These are phyloP conservation scores for Biancaea sappan DNA, from an alignment of 306 rosid genomes.

Conservation along the genomic window DNA sequence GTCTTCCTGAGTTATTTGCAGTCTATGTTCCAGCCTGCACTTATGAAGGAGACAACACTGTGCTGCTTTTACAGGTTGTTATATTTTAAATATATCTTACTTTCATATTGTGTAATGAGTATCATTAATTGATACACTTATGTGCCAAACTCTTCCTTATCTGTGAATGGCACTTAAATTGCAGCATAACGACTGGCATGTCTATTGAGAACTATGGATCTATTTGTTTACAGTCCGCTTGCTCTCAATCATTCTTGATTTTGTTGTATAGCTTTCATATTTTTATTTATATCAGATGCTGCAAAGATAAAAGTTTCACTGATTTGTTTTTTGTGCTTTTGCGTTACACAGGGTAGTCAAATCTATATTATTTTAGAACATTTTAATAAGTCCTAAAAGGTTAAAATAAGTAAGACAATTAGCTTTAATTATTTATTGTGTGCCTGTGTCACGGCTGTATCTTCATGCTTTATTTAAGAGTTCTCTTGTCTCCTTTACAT, in stretches of 20 bases:
- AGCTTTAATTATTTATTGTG: not conserved
- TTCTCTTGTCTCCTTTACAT: slow-evolving; percentile 18
- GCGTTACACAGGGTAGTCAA: not conserved
- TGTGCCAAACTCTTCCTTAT: not conserved
- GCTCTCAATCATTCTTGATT: slow-evolving; percentile 13
- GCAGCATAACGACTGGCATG: slow-evolving; percentile 14
- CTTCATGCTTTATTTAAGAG: slow-evolving; percentile 23
- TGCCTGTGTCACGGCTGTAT: slow-evolving; percentile 5
- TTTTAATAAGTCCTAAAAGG: slow-evolving; percentile 4
- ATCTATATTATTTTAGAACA: slow-evolving; percentile 25
- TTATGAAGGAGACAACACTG: slow-evolving; percentile 93
- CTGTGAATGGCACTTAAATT: not conserved
- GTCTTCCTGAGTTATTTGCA: slow-evolving; percentile 97
- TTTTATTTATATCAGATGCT: not conserved
- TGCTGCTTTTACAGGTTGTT: slow-evolving; percentile 87
- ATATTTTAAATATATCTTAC: not conserved
- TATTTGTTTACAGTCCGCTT: slow-evolving; percentile 14
- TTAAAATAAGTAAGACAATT: slow-evolving; percentile 18
- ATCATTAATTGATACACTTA: slow-evolving; percentile 11
- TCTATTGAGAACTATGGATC: slow-evolving; percentile 18
- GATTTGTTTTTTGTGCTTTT: not conserved
- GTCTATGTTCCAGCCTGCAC: slow-evolving; percentile 98
- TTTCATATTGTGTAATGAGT: not conserved
- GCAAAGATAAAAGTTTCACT: not conserved
- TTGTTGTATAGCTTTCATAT: not conserved